Evolutionary conservation across 164 flowering plant genomes (phyloP), one percentile per base, ranked within the genome.

Genomic region (Amborella trichopoda): DNA sequence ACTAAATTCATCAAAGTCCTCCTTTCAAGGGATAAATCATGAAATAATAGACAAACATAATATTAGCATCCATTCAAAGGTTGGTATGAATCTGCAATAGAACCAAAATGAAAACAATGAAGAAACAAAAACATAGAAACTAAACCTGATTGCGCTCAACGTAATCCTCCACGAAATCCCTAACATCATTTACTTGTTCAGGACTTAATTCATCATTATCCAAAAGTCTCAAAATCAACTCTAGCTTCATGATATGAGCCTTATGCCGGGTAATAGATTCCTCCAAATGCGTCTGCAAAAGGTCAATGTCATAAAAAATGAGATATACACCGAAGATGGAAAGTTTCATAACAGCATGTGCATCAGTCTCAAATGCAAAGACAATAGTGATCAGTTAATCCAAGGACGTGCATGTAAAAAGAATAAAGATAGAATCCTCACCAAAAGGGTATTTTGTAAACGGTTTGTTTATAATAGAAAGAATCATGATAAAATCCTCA

Each of bases 121-220:
- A 17, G 37, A 17, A 33, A 33, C 12, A 33, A 33, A 17, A 33
- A 33, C 16, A 11, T 38, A 38, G n/a, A 18, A 3, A 6, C 20
- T 2, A 18, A 39, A 45, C 99, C 96, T 93, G 99, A 74, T 93
- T 93, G 19, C 99, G 90, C 46, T 93, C 99, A 26, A 83, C 89
- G 67, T 93, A 93, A 55, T 93, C 99, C 9, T 93, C 99, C 63
- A 93, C 52, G 60, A 93, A 77, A 28, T 93, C 99, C 58, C 71
- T 88, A 14, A 81, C 94, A 61, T 93, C 99, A 64, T 93, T 93
- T 46, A 93, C 95, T 50, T 85, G 89, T 63, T 93, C 99, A 36
- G 96, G 94, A 58, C 91, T 93, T 69, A 93, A 67, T 64, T 88
- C 95, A 68, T 93, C 99, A 58, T 93, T 93, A 64, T 93, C 99